Percentiles rank a stretch among this genome's conserved stretches.
Conservation (phyloP, 306 rosid species). For the Pyrus pyrifolia region DNA sequence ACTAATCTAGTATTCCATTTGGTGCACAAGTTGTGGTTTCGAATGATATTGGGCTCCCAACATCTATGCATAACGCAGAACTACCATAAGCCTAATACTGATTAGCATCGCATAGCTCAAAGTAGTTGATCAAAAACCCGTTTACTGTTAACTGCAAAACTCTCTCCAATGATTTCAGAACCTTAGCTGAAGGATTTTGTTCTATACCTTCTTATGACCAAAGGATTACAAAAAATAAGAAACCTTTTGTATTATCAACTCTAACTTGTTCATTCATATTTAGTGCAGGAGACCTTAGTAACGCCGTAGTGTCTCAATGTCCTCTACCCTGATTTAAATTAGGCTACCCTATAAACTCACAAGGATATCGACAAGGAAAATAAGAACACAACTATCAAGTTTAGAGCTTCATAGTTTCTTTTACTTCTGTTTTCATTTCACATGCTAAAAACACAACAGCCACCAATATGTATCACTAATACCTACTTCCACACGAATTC, state of each 20-base stretch:
- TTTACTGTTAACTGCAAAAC: not conserved
- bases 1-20: not conserved
- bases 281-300: not conserved
- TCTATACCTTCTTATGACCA: not conserved
- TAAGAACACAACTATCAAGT: not conserved
- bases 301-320: not conserved
- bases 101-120: not conserved
- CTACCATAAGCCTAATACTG: not conserved
- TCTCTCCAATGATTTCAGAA: not conserved
- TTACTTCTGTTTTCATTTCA: not conserved
- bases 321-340: not conserved
- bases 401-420: not conserved
- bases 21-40: not conserved
- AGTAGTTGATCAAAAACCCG: not conserved
- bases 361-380: not conserved
- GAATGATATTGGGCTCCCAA: not conserved
- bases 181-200: not conserved
- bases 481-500: not conserved
- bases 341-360: not conserved
- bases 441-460: not conserved
- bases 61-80: not conserved
- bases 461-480: not conserved
- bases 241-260: not conserved
- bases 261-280: not conserved
- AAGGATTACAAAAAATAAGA: not conserved